These are phyloP conservation scores for Xylaria polymorpha DNA, from an alignment of 2,329 filamentous ascomycete species.

Conservation along the genomic window DNA sequence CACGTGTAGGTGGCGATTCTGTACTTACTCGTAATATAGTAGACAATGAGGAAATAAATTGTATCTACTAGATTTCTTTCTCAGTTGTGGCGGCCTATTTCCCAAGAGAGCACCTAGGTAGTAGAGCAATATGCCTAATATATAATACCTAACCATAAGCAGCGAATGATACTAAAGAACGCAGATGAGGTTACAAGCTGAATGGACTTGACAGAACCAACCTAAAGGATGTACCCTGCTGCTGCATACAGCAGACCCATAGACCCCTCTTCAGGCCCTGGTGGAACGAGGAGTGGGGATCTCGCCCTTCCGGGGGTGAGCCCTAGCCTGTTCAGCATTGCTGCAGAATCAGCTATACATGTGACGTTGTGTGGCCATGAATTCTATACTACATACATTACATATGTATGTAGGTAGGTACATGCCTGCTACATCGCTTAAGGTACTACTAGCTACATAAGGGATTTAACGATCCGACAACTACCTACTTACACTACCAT, in stretches of 20 bases:
- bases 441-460: neutral
- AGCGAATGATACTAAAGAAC: neutral
- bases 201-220: neutral
- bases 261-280: neutral
- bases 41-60: neutral
- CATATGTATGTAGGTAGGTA: no score
- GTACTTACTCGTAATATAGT: neutral
- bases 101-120: neutral
- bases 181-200: neutral
- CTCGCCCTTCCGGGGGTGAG: neutral
- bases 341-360: constrained; percentile 12
- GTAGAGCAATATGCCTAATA: neutral
- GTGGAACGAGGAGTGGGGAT: neutral
- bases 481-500: no score
- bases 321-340: neutral
- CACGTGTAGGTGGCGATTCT: neutral
- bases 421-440: neutral
- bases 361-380: neutral
- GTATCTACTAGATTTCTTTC: neutral
- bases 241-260: neutral
- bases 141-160: neutral
- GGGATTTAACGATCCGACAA: no score
- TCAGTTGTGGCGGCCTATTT: neutral
- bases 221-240: neutral
- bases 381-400: neutral